Conservation (phyloP, 148 eudicot genomes). For the Spergularia marina region DNA sequence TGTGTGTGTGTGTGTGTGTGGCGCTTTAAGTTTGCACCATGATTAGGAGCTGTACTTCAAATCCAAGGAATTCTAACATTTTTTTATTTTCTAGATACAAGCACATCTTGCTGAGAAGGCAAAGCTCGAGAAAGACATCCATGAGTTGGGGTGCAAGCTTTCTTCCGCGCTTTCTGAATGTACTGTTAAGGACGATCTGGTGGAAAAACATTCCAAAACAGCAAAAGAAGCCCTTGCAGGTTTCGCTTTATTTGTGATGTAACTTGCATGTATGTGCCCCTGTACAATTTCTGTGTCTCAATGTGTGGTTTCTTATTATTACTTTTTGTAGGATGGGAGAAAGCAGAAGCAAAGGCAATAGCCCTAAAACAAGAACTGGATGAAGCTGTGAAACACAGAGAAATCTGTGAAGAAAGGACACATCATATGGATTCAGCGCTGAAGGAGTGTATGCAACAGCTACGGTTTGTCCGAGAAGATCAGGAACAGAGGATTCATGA, state of each 20-base stretch:
- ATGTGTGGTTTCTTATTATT: not conserved
- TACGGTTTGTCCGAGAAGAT: constrained; percentile 78
- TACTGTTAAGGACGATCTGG: constrained; percentile 61
- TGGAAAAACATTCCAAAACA: constrained; percentile 59
- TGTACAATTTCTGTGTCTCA: not conserved
- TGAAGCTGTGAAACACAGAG: constrained; percentile 47
- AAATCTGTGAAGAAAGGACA: constrained; percentile 58
- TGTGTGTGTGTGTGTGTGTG: too few species aligned
- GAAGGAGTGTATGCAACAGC: constrained; percentile 87
- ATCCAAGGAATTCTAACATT: not conserved
- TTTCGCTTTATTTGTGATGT: constrained; percentile 15
- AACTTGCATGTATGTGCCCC: not conserved
- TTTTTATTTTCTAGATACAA: constrained; percentile 38
- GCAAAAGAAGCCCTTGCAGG: constrained; percentile 91
- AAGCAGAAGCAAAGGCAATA: constrained; percentile 63
- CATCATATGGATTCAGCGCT: constrained; percentile 63
- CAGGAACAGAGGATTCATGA: constrained; percentile 81
- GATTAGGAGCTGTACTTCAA: too few species aligned
- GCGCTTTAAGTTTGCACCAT: too few species aligned
- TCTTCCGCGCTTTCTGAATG: constrained; percentile 56
- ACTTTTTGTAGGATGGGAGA: constrained; percentile 68
- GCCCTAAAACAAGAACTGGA: constrained; percentile 61
- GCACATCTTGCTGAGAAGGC: constrained; percentile 54
- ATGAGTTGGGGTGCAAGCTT: constrained; percentile 55
- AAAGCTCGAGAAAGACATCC: constrained; percentile 52